These are phyloP conservation scores for Talaromyces proteolyticus DNA, from an alignment of 495 filamentous ascomycete genomes.

Conservation along the genomic window DNA sequence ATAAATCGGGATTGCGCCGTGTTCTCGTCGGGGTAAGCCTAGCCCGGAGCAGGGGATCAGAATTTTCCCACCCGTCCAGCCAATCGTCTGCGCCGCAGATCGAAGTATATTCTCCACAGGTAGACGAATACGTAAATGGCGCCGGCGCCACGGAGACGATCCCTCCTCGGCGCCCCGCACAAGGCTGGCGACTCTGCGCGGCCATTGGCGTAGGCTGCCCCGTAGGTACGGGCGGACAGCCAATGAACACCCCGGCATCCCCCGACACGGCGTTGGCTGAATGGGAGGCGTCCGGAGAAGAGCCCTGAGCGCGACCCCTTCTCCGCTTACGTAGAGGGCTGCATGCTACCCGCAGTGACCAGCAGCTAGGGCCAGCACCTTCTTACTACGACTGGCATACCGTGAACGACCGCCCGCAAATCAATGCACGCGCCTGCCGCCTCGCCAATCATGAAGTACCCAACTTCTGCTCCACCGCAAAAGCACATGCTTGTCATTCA, in stretches of 20 bases:
- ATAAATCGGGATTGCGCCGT: neutral
- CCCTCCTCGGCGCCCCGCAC: neutral
- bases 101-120: too few relatives aligned
- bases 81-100: too few relatives aligned
- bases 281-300: neutral
- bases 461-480: neutral
- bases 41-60: neutral
- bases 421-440: too few relatives aligned
- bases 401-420: too few relatives aligned
- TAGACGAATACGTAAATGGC: neutral
- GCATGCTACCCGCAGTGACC: too few relatives aligned
- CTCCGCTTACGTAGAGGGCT: neutral
- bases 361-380: too few relatives aligned
- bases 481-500: neutral
- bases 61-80: too few relatives aligned
- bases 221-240: too few relatives aligned
- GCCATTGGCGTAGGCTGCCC: neutral
- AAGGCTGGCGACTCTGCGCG: neutral
- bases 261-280: neutral
- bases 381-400: too few relatives aligned
- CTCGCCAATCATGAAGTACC: neutral
- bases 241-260: neutral
- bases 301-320: neutral
- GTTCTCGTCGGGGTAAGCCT: neutral
- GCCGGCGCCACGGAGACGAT: neutral